Percentiles rank a stretch among this genome's conserved stretches.
These are phyloP conservation scores for Lactarius quietus DNA, from an alignment of 768 basidiomycete species.

Conservation along the genomic window DNA sequence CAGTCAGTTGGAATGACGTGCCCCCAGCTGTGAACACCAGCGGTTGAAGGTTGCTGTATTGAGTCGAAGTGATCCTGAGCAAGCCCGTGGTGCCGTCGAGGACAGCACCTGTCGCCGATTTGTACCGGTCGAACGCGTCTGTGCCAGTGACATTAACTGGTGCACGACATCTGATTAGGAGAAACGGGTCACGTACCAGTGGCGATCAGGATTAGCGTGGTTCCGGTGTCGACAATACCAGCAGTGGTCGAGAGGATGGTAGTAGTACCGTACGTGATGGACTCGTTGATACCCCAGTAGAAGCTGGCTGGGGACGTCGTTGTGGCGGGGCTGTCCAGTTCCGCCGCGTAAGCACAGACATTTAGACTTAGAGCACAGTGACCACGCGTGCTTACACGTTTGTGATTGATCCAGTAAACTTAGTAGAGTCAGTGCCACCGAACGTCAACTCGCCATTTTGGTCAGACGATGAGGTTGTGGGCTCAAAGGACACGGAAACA, in stretches of 20 bases:
- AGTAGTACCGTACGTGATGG: constrained; percentile 29
- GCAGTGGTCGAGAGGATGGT: constrained; percentile 30
- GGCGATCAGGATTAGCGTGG: constrained; percentile 31
- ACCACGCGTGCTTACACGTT: not conserved
- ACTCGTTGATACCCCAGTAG: constrained; percentile 34
- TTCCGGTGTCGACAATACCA: constrained; percentile 34
- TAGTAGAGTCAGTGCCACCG: constrained; percentile 32
- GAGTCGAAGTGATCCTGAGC: constrained; percentile 47
- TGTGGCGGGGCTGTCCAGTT: constrained; percentile 32
- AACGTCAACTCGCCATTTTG: constrained; percentile 35
- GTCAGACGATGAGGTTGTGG: constrained; percentile 19
- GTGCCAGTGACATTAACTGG: not conserved
- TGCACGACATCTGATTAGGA: not conserved
- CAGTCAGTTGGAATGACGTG: constrained; percentile 41
- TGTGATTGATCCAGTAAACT: constrained; percentile 15
- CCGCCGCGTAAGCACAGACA: constrained; percentile 27
- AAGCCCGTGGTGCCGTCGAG: constrained; percentile 39
- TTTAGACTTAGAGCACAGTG: not conserved
- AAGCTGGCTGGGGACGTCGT: constrained; percentile 23
- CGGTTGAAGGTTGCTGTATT: constrained; percentile 50
- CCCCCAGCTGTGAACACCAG: constrained; percentile 54
- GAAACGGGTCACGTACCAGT: constrained; percentile 10
- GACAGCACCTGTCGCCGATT: constrained; percentile 33
- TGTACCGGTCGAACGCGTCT: constrained; percentile 34
- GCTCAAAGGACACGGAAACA: constrained; percentile 32